Conservation (phyloP, 2,329 filamentous ascomycete genomes). For the Fonsecaea monophora region DNA sequence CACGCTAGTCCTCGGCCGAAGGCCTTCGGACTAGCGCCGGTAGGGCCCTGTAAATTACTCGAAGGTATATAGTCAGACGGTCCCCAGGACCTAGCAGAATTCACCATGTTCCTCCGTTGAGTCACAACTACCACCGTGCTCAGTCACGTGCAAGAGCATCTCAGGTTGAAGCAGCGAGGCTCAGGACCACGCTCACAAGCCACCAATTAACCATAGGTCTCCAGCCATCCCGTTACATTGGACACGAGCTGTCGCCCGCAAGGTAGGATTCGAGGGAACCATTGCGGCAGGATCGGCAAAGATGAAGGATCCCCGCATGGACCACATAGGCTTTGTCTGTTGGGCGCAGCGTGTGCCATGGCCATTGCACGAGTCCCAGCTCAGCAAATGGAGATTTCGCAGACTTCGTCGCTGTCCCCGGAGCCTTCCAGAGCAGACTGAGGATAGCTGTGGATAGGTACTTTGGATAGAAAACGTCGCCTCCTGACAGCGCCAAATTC, state of each 20-base stretch:
- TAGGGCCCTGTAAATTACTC: too few relatives aligned
- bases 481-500: not conserved
- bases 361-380: not conserved
- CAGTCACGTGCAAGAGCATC: too few relatives aligned
- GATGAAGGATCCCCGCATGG: not conserved
- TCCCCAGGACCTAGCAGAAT: too few relatives aligned
- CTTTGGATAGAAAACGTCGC: not conserved
- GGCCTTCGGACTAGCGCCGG: too few relatives aligned
- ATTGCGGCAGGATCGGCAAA: slow-evolving; percentile 1
- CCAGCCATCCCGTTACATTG: not conserved
- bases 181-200: not conserved
- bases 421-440: not conserved
- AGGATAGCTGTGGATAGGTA: not conserved
- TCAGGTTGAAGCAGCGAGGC: too few relatives aligned
- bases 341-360: not conserved
- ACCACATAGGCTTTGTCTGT: not conserved
- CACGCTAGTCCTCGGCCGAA: too few relatives aligned
- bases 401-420: not conserved
- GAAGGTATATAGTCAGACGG: too few relatives aligned
- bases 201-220: too few relatives aligned
- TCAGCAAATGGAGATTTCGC: not conserved
- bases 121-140: too few relatives aligned
- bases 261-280: not conserved
- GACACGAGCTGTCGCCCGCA: not conserved
- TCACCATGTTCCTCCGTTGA: too few relatives aligned